Evolutionary conservation across 768 basidiomycete species (phyloP), one percentile per base, ranked within the genome.

Genomic region (Tricholoma flavovirens): DNA sequence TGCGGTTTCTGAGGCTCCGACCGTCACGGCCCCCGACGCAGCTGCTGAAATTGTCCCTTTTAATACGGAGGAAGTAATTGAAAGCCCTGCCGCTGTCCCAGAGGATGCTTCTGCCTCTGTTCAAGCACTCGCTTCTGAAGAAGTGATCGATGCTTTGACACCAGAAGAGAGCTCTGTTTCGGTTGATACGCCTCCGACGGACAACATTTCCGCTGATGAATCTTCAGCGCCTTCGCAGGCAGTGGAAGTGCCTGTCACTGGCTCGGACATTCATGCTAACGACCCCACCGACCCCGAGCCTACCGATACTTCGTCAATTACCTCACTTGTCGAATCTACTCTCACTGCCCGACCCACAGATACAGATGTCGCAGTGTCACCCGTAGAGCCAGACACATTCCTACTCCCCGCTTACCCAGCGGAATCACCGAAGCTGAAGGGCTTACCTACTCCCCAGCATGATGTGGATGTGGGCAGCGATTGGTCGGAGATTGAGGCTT

Each of bases 401-500:
- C 64, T 73, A 14, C 58, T 71, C 48, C 56, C 64, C 33, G 58
- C 66, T 15, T 22, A 30, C 30, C 61, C 21, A n/a, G 35, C n/a
- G 7, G 15, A 45, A n/a, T 42, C 49, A 14, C 11, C 36, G 9
- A 35, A 26, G 17, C 51, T 56, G 21, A 61, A 55, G 56, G n/a
- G 54, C 56, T 10, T 50, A 49, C 45, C n/a, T 49, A 26, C 46
- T 15, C 60, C 62, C 14, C 65, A 62, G 14, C 56, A 42, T 17
- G 63, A 58, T 40, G 68, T 68, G 24, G 71, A 69, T 33, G 62
- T 54, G 5, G 70, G 62, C 5, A 74, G 72, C 52, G 76, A 75
- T 56, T 77, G 77, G 76, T 73, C 71, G 3, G 75, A 77, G 49
- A 65, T 77, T 32, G 75, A 76, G 15, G 75, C 69, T 15, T 74